phyloP scores from a whole-genome alignment of 2,329 filamentous ascomycete species.

The Colletotrichum sp. region DNA sequence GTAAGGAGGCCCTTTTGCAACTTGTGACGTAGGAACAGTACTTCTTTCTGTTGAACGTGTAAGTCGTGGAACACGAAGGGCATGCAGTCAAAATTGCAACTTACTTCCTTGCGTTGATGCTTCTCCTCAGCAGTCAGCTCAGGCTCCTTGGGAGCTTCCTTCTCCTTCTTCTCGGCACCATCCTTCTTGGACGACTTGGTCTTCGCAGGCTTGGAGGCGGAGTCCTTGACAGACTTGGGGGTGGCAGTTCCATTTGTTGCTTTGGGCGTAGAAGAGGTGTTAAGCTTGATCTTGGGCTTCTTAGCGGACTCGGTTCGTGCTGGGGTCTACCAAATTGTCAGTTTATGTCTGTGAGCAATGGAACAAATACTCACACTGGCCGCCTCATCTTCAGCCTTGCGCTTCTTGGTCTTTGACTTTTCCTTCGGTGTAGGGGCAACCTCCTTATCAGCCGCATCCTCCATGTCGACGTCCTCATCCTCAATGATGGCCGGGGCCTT shows the following conservation, averaged over 20 bases:
- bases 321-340: slow-evolving; percentile 48
- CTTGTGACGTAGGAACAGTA: slow-evolving; percentile 93
- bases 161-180: slow-evolving; percentile 63
- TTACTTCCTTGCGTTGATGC: slow-evolving; percentile 63
- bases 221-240: slow-evolving; percentile 60
- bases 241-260: slow-evolving; percentile 65
- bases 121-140: slow-evolving; percentile 65
- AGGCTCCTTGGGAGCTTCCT: slow-evolving; percentile 57
- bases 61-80: slow-evolving; percentile 34
- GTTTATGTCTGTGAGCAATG: not conserved
- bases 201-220: slow-evolving; percentile 57
- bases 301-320: slow-evolving; percentile 67
- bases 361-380: slow-evolving; percentile 48
- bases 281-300: slow-evolving; percentile 72
- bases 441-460: slow-evolving; percentile 62
- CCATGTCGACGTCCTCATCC: slow-evolving; percentile 66
- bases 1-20: slow-evolving; percentile 93
- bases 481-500: slow-evolving; percentile 54
- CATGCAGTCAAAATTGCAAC: slow-evolving; percentile 23
- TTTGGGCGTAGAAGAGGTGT: slow-evolving; percentile 71
- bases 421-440: slow-evolving; percentile 64
- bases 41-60: slow-evolving; percentile 65
- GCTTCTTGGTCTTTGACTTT: slow-evolving; percentile 78
- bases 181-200: slow-evolving; percentile 61
- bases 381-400: slow-evolving; percentile 84